Evolutionary conservation across 2,329 filamentous ascomycete genomes (phyloP).

Genomic region (Verticillium isaacii): DNA sequence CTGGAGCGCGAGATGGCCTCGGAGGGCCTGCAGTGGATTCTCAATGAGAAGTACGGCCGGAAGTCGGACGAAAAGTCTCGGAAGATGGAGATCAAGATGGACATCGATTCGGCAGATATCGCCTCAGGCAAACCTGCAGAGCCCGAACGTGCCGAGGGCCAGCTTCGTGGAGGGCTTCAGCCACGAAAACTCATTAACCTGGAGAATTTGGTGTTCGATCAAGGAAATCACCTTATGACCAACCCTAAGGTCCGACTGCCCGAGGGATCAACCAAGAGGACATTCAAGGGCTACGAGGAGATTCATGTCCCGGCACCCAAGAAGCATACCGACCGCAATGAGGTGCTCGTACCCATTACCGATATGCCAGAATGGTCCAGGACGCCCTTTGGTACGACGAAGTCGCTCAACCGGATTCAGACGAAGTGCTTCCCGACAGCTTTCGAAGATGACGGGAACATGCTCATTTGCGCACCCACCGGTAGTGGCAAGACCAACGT

Average conservation of each 20-base stretch:
- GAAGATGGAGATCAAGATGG: constrained; percentile 90
- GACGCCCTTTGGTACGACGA: constrained; percentile 77
- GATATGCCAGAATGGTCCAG: constrained; percentile 92
- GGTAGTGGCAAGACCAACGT: constrained; percentile 99
- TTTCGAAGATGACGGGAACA: constrained; percentile 91
- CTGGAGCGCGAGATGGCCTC: constrained; percentile 90
- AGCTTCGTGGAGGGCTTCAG: constrained; percentile 75
- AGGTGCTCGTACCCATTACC: constrained; percentile 76
- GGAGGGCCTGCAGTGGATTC: constrained; percentile 77
- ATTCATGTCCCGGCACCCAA: constrained; percentile 95
- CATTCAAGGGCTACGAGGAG: constrained; percentile 97
- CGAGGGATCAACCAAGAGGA: constrained; percentile 89
- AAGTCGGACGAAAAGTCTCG: constrained; percentile 54
- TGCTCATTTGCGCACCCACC: constrained; percentile 96
- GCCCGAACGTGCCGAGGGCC: constrained; percentile 57
- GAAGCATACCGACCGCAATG: constrained; percentile 73
- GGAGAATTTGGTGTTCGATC: constrained; percentile 94
- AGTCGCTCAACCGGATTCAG: constrained; percentile 91
- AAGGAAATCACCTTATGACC: constrained; percentile 99
- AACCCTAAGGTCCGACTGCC: constrained; percentile 92
- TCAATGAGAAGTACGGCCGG: constrained; percentile 83
- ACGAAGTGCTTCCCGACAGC: constrained; percentile 88
- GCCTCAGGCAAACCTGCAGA: constrained; percentile 33
- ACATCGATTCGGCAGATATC: constrained; percentile 65
- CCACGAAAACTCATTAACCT: constrained; percentile 87